Evolutionary conservation across 495 filamentous ascomycete genomes (phyloP).

Genomic region (Tuber calosporum): DNA sequence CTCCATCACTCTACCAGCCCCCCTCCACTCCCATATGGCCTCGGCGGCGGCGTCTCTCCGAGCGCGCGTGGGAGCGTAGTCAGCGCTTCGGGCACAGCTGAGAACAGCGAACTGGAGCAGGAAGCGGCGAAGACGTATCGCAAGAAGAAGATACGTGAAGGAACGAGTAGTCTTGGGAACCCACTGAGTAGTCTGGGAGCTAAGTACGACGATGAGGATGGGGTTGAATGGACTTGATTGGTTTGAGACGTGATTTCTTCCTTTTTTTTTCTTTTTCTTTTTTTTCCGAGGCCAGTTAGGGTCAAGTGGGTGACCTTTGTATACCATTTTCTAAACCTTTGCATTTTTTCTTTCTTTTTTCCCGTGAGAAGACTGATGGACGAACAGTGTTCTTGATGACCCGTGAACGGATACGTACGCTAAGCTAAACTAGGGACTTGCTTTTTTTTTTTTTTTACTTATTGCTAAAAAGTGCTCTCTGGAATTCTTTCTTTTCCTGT

Average conservation of each 20-base stretch:
- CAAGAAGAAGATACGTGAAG: slow-evolving; percentile 37
- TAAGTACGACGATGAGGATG: slow-evolving; percentile 14
- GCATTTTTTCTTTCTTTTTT: neutral
- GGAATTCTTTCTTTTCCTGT: neutral
- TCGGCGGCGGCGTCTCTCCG: slow-evolving; percentile 26
- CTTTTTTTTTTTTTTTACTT: neutral
- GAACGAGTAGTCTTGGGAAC: slow-evolving; percentile 23
- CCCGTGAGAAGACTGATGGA: neutral
- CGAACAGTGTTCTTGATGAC: neutral
- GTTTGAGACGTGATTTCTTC: neutral
- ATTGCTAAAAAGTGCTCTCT: neutral
- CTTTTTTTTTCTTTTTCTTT: slow-evolving; percentile 9
- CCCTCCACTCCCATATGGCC: slow-evolving; percentile 16
- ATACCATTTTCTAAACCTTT: neutral
- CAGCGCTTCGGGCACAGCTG: slow-evolving; percentile 28
- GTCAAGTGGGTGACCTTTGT: neutral
- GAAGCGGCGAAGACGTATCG: slow-evolving; percentile 39
- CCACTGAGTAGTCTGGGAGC: slow-evolving; percentile 15
- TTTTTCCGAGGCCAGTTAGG: neutral
- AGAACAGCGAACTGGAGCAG: slow-evolving; percentile 38
- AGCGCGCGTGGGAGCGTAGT: slow-evolving; percentile 38
- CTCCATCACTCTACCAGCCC: slow-evolving; percentile 13
- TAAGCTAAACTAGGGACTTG: neutral
- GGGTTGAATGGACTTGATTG: slow-evolving; percentile 23
- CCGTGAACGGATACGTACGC: neutral